These are phyloP conservation scores for Ascochyta lentis DNA, from an alignment of 2,329 filamentous ascomycete genomes.

Conservation along the genomic window DNA sequence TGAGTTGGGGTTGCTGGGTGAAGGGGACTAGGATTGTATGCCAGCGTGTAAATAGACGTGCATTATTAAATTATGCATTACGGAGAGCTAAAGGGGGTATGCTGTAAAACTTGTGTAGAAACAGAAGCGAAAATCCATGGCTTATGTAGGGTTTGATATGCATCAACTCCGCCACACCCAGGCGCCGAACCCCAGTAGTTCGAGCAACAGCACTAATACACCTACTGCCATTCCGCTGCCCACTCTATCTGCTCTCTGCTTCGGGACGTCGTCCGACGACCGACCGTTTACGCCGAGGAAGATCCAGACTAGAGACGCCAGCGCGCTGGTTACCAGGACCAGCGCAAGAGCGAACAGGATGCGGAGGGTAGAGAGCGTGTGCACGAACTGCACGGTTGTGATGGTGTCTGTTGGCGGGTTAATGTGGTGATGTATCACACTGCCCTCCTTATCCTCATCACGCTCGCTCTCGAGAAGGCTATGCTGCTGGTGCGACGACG, in stretches of 20 bases:
- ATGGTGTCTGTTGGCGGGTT: constrained; percentile 12
- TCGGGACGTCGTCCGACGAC: constrained; percentile 4
- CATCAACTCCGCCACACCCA: constrained; percentile 21
- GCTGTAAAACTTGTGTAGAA: not conserved
- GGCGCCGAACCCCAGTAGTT: constrained; percentile 22
- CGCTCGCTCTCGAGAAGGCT: not conserved
- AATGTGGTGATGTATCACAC: constrained; percentile 4
- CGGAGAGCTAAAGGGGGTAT: not conserved
- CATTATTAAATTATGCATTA: not conserved
- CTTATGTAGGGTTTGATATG: not conserved
- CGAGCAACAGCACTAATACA: constrained; percentile 23
- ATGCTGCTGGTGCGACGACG: not conserved
- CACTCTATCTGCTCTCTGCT: constrained; percentile 23
- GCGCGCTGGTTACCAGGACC: constrained; percentile 23
- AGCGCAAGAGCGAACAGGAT: constrained; percentile 23
- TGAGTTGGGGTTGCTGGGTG: not conserved
- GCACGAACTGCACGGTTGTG: constrained; percentile 36
- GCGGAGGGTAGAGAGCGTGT: constrained; percentile 24
- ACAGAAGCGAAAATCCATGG: not conserved
- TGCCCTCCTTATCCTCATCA: constrained; percentile 10
- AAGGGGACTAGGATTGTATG: not conserved
- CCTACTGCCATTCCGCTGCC: constrained; percentile 31
- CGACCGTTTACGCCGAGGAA: constrained; percentile 26
- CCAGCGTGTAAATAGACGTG: no score
- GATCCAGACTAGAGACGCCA: constrained; percentile 32